Base-by-base conservation (phyloP, 148 eudicot species). In the Dianthus caryophyllus region DNA sequence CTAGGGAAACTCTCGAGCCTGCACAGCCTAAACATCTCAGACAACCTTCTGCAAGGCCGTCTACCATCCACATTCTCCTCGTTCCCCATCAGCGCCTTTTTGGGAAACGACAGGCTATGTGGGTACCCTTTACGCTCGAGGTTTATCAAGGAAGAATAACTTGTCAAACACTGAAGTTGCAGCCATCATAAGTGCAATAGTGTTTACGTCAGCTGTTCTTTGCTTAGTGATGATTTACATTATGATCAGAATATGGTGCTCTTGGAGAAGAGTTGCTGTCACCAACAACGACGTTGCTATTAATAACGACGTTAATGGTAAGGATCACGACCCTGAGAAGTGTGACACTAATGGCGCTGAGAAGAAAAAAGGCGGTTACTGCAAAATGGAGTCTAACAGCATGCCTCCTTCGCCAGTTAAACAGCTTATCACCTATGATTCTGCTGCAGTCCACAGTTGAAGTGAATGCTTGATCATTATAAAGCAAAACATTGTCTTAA, bases 191-290 rank as follows among this genome's bases (percentile, higher is more conserved):
- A 87, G 85, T 69, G 93, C 79, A 27, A 91, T 91, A 68, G 96
- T 88, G 21, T 84, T 85, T 48, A 85, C 85, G 31, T 78, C 97
- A 27, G 78, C 87, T 24, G 78, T 88, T 52, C 71, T 88, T 38
- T 91, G 97, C 75, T 62, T 88, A 79, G 75, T 74, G 18, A 67
- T 91, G 87, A 54, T 91, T 15, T 91, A 91, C 41, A 60, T 79
- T 13, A 91, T 91, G 96, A 43, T 87, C 41, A 86, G 96, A 74
- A 88, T 91, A 29, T 91, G 97, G 97, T 83, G 75, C 76, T 77
- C 85, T 57, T 91, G 97, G 97, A 84, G 84, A 68, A 77, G 69
- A 41, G 88, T 82, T 39, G 74, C 87, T 65, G 72, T 88, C 65
- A 78, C 91, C 5, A 88, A 74, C 62, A 84, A 87, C 18, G 97